Evolutionary conservation across 768 basidiomycete species (phyloP).

Genomic region (Kondoa subrosea): DNA sequence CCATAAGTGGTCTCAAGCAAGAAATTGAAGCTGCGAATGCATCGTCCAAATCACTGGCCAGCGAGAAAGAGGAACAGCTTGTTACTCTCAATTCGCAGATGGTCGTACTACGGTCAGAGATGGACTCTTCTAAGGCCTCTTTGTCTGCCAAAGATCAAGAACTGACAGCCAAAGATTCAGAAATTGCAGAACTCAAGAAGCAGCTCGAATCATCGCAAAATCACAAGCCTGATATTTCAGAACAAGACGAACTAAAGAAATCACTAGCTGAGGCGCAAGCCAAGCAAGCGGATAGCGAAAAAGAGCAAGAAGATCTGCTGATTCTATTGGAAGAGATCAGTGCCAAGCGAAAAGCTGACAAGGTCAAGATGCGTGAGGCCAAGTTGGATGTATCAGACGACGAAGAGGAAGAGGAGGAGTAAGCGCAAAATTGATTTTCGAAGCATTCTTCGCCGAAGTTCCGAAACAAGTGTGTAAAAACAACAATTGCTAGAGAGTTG

Average conservation of each 20-base stretch:
- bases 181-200: not conserved
- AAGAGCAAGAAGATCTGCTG: conserved; percentile 89
- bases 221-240: not conserved
- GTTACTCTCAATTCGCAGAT: conserved; percentile 1
- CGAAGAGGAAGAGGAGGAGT: conserved; percentile 47
- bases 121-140: not conserved
- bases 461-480: no score
- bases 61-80: conserved; percentile 5
- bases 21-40: not conserved
- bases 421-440: no score
- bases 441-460: no score
- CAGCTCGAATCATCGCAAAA: conserved; percentile 11
- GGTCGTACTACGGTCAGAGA: not conserved
- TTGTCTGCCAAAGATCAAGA: conserved; percentile 13
- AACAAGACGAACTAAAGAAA: not conserved
- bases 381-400: conserved; percentile 85
- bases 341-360: conserved; percentile 68
- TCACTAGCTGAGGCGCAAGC: conserved; percentile 43
- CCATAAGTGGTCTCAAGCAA: conserved; percentile 32
- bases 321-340: conserved; percentile 84
- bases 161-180: not conserved
- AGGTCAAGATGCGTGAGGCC: conserved; percentile 51
- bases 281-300: conserved; percentile 66
- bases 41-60: not conserved
- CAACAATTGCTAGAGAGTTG: no score